Evolutionary conservation across 2,329 filamentous ascomycete genomes (phyloP), one percentile per base, ranked within the genome.

Genomic region (Cladosporium sp.): DNA sequence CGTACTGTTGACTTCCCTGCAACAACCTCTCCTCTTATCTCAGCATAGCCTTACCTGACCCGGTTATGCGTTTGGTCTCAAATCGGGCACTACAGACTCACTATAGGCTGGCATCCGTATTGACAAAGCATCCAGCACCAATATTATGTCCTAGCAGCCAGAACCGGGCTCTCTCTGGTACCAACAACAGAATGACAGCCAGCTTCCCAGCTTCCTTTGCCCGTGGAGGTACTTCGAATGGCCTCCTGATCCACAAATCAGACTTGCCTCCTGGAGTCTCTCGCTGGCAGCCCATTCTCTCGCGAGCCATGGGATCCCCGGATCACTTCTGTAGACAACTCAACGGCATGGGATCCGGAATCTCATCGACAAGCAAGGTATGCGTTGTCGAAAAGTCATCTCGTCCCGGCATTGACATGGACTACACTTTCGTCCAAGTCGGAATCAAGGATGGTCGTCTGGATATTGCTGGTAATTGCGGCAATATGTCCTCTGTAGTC

Each of bases 381-480:
- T 90, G 89, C 76, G 81, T 93, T 1, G 81, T 93, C 1, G 84
- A 83, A 2, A 79, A 79, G 0, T 82, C 86, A 2, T 73, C 76
- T 2, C 78, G 81, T 18, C 67, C 75, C 0, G 83, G 82, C 29
- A 83, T 83, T 0, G 85, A 91, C 68, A 81, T 91, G 14, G 86
- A 91, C 66, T 92, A 89, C 72, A 92, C 89, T 0, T 92, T 92
- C 73, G 85, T 89, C 1, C 86, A 88, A 46, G 80, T 92, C 7
- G 89, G 89, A 2, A 84, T 92, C 63, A 84, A 84, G 62, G 83
- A 88, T 69, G 79, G 80, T 5, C 77, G 80, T 35, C 81, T 92
- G 2, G 89, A 92, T 71, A 84, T 86, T 71, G 86, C 87, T 0
- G 87, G 89, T 28, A 92, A 91, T 71, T 92, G 89, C 73, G 90